These are phyloP conservation scores for Tylopilus plumbeoviolaceoides DNA, from an alignment of 768 basidiomycete species.

Conservation along the genomic window DNA sequence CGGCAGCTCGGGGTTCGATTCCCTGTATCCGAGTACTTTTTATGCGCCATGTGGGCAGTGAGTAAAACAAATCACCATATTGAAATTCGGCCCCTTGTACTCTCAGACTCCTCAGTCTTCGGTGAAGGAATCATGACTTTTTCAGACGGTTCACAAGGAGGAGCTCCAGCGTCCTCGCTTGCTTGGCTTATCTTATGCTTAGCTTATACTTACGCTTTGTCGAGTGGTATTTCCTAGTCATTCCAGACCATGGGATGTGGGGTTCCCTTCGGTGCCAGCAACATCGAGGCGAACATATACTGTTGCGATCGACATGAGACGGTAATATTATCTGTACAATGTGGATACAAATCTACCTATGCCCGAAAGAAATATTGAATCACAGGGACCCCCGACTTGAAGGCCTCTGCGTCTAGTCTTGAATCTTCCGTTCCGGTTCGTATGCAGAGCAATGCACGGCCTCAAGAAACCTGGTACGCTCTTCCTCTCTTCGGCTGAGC, in stretches of 20 bases:
- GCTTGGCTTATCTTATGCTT: no score
- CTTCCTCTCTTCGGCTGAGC: constrained; percentile 39
- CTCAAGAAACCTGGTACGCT: constrained; percentile 42
- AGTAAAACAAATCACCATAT: no score
- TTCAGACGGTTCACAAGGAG: no score
- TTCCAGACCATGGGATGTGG: constrained; percentile 13
- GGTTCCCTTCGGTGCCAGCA: no score
- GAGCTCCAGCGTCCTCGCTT: no score
- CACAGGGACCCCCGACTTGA: no score
- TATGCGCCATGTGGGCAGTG: background rate
- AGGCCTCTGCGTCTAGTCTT: background rate
- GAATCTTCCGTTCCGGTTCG: constrained; percentile 30
- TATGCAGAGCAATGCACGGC: constrained; percentile 44
- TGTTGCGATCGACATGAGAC: background rate
- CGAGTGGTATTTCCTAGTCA: no score
- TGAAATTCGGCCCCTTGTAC: no score
- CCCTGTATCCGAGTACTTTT: constrained; percentile 30
- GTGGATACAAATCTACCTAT: constrained; percentile 9
- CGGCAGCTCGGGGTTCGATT: constrained; percentile 40
- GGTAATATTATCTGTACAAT: background rate
- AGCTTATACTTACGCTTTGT: no score
- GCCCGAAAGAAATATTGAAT: background rate
- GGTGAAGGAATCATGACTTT: no score
- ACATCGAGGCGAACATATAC: no score
- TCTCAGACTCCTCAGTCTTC: no score